These are phyloP conservation scores for Nannizzia gypsea DNA, from an alignment of 2,329 filamentous ascomycete species.

Conservation along the genomic window DNA sequence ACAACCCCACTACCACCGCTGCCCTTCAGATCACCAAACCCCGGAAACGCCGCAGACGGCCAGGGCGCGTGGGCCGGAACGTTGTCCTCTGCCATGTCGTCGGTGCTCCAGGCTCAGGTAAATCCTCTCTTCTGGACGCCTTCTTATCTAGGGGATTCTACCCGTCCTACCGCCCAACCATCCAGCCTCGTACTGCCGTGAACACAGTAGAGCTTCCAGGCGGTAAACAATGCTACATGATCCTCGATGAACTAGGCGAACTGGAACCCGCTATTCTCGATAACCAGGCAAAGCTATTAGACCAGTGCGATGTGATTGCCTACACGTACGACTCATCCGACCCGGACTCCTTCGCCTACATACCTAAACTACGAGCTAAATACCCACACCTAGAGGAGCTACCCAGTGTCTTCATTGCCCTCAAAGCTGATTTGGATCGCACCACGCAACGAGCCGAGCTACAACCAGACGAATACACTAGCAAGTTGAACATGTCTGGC, in stretches of 20 bases:
- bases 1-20: conserved; percentile 64
- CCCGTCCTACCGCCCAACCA: conserved; percentile 76
- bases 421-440: conserved; percentile 93
- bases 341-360: conserved; percentile 87
- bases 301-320: conserved; percentile 86
- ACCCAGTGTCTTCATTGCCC: conserved; percentile 78
- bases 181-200: conserved; percentile 84
- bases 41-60: conserved; percentile 69
- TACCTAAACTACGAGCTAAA: conserved; percentile 65
- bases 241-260: conserved; percentile 88
- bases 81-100: conserved; percentile 90
- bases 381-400: conserved; percentile 79
- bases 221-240: conserved; percentile 93
- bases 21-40: conserved; percentile 89
- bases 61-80: conserved; percentile 80
- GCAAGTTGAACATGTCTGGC: conserved; percentile 67
- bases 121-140: conserved; percentile 79
- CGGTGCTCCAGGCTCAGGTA: conserved; percentile 74
- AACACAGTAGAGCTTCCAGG: conserved; percentile 94
- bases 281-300: conserved; percentile 69
- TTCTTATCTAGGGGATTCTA: conserved; percentile 85
- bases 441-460: conserved; percentile 86
- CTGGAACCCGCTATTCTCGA: conserved; percentile 91
- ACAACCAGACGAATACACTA: conserved; percentile 87
- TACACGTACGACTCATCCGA: conserved; percentile 96